A percentile compares a stretch with the other conserved stretches of the same genome.
Conservation (phyloP, 306 rosid species). For the Dalbergia cultrata region DNA sequence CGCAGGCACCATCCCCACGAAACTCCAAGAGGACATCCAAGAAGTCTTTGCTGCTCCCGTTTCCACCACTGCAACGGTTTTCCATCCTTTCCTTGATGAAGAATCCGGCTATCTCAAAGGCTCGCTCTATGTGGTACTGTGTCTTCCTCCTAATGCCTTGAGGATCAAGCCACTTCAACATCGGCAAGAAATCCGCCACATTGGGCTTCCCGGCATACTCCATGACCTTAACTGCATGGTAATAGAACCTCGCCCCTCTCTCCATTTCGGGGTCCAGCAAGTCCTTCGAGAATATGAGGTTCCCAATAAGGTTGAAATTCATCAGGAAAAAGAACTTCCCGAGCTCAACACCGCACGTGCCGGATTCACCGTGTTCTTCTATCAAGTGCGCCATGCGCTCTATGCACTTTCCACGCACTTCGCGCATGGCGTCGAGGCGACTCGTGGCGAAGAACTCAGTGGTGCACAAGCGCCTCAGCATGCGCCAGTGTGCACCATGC, state of each 20-base stretch:
- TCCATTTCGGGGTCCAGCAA: slow-evolving; percentile 67
- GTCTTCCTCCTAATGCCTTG: slow-evolving; percentile 79
- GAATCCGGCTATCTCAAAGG: slow-evolving; percentile 75
- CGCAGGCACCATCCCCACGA: slow-evolving; percentile 58
- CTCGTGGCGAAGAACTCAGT: slow-evolving; percentile 66
- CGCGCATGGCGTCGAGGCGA: slow-evolving; percentile 61
- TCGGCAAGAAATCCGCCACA: slow-evolving; percentile 74
- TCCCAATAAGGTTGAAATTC: slow-evolving; percentile 86
- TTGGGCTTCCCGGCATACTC: slow-evolving; percentile 87
- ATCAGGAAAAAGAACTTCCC: slow-evolving; percentile 74
- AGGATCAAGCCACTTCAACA: slow-evolving; percentile 72
- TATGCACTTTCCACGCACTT: slow-evolving; percentile 63
- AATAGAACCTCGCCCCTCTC: slow-evolving; percentile 70
- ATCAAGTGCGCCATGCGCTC: slow-evolving; percentile 65
- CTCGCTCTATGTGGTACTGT: slow-evolving; percentile 69
- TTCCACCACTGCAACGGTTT: neutral
- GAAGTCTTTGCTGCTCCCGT: slow-evolving; percentile 59
- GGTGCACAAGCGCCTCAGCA: slow-evolving; percentile 66
- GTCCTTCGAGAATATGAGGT: slow-evolving; percentile 83
- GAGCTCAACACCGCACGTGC: slow-evolving; percentile 55
- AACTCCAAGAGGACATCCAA: slow-evolving; percentile 77
- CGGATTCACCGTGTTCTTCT: slow-evolving; percentile 29
- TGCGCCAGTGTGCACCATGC: slow-evolving; percentile 82
- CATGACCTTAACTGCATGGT: slow-evolving; percentile 76
- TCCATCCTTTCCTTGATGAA: slow-evolving; percentile 74